Evolutionary conservation across 202 grass and related monocot species (phyloP).

Genomic region (Digitaria exilis): DNA sequence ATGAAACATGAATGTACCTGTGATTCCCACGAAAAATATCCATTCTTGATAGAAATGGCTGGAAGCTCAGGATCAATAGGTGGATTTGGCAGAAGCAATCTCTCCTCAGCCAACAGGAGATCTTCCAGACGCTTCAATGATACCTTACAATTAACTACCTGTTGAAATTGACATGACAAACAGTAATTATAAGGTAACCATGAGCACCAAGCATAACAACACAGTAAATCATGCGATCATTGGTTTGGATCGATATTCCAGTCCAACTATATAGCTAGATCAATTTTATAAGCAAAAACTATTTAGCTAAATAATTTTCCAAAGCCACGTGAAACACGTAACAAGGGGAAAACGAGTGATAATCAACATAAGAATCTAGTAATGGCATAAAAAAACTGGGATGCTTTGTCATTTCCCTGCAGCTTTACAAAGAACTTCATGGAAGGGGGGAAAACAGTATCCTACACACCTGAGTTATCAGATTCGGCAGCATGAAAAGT

Average conservation of each 20-base stretch:
- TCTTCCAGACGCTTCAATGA: constrained; percentile 96
- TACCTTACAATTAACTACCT: constrained; percentile 98
- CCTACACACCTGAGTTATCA: constrained; percentile 91
- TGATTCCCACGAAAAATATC: constrained; percentile 94
- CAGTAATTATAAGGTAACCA: constrained; percentile 26
- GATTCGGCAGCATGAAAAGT: constrained; percentile 94
- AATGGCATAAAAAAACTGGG: not conserved
- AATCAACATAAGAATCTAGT: constrained; percentile 5
- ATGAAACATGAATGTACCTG: constrained; percentile 50
- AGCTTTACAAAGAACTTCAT: constrained; percentile 26
- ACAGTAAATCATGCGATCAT: constrained; percentile 13
- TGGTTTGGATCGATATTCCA: constrained; percentile 10
- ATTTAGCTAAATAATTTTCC: constrained; percentile 1
- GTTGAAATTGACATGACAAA: constrained; percentile 41
- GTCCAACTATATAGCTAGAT: constrained; percentile 1
- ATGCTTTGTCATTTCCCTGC: constrained; percentile 10
- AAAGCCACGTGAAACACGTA: constrained; percentile 2
- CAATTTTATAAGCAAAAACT: not conserved
- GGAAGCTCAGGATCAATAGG: constrained; percentile 71
- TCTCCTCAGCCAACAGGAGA: constrained; percentile 81
- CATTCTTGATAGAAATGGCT: constrained; percentile 90
- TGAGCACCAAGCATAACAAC: not conserved
- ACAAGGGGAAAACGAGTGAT: not conserved
- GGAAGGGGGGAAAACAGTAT: not conserved
- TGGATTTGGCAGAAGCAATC: constrained; percentile 85